Percentiles rank a stretch among this genome's conserved stretches.
These are phyloP conservation scores for Podospora pseudoanserina DNA, from an alignment of 495 filamentous ascomycete genomes.

Conservation along the genomic window DNA sequence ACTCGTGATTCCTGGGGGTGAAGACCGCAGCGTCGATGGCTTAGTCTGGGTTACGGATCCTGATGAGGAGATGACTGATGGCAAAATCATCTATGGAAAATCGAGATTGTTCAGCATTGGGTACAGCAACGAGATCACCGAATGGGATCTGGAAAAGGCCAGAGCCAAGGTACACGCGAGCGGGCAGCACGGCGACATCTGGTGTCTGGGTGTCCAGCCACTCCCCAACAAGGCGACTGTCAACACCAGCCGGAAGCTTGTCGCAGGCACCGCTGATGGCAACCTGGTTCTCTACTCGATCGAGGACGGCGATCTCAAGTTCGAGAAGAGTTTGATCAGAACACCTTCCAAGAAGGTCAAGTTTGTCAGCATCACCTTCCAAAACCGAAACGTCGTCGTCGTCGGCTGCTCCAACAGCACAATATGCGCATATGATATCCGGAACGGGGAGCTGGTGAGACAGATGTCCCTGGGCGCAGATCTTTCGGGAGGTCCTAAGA, in stretches of 20 bases:
- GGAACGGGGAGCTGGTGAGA: conserved; percentile 66
- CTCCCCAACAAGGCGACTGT: conserved; percentile 20
- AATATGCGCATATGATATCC: conserved; percentile 84
- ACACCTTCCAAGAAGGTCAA: conserved; percentile 76
- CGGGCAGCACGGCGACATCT: conserved; percentile 93
- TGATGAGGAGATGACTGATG: conserved; percentile 59
- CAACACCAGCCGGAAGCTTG: conserved; percentile 51
- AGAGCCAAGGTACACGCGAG: conserved; percentile 74
- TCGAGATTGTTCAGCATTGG: conserved; percentile 94
- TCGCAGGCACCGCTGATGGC: conserved; percentile 89
- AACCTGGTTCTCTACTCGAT: conserved; percentile 82
- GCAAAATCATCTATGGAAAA: conserved; percentile 61
- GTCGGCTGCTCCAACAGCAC: conserved; percentile 91
- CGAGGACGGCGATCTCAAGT: conserved; percentile 70
- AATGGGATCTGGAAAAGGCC: conserved; percentile 85
- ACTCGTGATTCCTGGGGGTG: conserved; percentile 75
- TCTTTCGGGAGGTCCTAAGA: conserved; percentile 68
- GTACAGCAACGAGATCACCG: conserved; percentile 84
- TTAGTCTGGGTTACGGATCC: conserved; percentile 90
- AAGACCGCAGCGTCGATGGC: conserved; percentile 83
- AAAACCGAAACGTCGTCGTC: conserved; percentile 74
- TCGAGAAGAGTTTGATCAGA: conserved; percentile 63
- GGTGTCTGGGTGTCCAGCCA: conserved; percentile 92
- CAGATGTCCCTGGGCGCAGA: conserved; percentile 83
- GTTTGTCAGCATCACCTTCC: conserved; percentile 84